These are phyloP conservation scores for Yamadazyma siamensis DNA, from an alignment of 1,139 yeast genomes.

Conservation along the genomic window DNA sequence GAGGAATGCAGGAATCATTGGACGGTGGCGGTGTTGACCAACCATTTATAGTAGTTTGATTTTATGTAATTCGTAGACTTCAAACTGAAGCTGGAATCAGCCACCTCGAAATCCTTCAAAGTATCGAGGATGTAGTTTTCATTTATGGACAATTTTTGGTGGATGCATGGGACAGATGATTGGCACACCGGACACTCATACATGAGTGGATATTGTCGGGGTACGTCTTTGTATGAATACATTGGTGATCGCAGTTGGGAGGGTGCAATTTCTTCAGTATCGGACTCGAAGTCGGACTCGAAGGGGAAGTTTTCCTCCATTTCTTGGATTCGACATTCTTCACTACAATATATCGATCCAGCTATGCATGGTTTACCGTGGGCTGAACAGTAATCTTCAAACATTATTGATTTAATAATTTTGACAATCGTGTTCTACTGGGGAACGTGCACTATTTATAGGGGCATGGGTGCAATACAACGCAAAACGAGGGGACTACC, in stretches of 20 bases:
- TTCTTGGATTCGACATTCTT: slow-evolving; percentile 16
- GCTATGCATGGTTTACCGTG: slow-evolving; percentile 17
- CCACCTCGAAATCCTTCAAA: slow-evolving; percentile 5
- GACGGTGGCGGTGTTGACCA: slow-evolving; percentile 16
- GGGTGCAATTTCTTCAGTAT: slow-evolving; percentile 2
- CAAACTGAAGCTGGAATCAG: neutral
- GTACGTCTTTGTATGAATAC: neutral
- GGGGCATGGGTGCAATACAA: no score
- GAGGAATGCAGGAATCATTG: slow-evolving; percentile 4
- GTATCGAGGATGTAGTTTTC: slow-evolving; percentile 7
- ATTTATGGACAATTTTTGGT: slow-evolving; percentile 3
- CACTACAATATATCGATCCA: slow-evolving; percentile 18
- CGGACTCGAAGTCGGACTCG: slow-evolving; percentile 4
- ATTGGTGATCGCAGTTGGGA: no score
- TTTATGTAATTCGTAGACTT: slow-evolving; percentile 18
- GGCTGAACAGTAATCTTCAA: slow-evolving; percentile 19
- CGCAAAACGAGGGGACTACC: neutral
- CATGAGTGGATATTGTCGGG: slow-evolving; percentile 5
- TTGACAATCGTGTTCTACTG: neutral
- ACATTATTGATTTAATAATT: slow-evolving; percentile 10
- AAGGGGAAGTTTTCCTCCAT: slow-evolving; percentile 6
- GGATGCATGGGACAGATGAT: slow-evolving; percentile 5
- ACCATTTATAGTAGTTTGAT: slow-evolving; percentile 28
- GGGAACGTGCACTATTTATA: no score
- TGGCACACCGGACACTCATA: slow-evolving; percentile 15